Conservation (phyloP, 1,284 basidiomycete species). For the Coniferiporia weirii region DNA sequence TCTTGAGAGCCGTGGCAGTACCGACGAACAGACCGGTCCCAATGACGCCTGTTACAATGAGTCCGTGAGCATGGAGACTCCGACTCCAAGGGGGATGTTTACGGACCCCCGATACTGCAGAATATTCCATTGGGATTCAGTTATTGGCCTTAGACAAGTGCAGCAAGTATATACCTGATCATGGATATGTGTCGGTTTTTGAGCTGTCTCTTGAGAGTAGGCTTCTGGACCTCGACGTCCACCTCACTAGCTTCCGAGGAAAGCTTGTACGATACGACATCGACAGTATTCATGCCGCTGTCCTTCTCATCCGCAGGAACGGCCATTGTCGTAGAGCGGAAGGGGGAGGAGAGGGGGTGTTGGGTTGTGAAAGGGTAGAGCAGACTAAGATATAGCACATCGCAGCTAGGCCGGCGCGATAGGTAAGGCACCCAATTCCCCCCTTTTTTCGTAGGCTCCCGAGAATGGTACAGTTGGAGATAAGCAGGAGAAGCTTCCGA, state of each 20-base stretch:
- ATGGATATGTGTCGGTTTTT: conserved; percentile 67
- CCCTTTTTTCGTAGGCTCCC: no score
- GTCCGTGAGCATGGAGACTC: neutral
- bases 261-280: neutral
- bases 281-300: neutral
- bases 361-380: neutral
- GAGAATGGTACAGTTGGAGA: no score
- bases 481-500: no score
- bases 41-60: conserved; percentile 56
- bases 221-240: conserved; percentile 16
- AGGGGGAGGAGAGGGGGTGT: neutral
- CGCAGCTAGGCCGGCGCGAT: no score
- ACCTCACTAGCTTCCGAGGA: conserved; percentile 2
- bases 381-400: no score
- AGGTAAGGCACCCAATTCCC: no score
- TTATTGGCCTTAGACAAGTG: conserved; percentile 14
- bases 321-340: neutral
- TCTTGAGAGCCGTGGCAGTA: conserved; percentile 47
- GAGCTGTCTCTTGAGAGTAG: conserved; percentile 47
- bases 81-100: neutral
- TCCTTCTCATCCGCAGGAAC: neutral
- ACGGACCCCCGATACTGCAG: conserved; percentile 13
- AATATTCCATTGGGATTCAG: conserved; percentile 1
- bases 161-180: conserved; percentile 46
- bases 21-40: conserved; percentile 68